Percentiles rank a stretch among this genome's conserved stretches.
These are phyloP conservation scores for Scutellaria baicalensis DNA, from an alignment of 257 asterid genomes.

Conservation along the genomic window DNA sequence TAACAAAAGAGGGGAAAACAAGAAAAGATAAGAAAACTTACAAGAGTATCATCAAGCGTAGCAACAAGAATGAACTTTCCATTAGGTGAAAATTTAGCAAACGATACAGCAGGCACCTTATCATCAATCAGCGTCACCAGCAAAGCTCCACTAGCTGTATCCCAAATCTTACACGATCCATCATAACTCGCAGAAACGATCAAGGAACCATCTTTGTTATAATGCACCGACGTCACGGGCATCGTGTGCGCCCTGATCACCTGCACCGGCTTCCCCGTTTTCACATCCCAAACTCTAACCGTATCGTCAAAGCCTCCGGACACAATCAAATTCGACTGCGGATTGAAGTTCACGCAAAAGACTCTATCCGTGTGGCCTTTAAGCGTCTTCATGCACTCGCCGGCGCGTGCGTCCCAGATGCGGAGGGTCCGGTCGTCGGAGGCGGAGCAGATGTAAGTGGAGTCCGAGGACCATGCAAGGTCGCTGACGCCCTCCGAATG, in stretches of 20 bases:
- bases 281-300: conserved; percentile 84
- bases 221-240: conserved; percentile 85
- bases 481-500: conserved; percentile 85
- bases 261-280: conserved; percentile 58
- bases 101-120: conserved; percentile 60
- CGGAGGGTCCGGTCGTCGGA: conserved; percentile 94
- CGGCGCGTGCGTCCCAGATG: conserved; percentile 77
- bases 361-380: conserved; percentile 69
- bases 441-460: conserved; percentile 88
- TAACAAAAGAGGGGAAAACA: neutral
- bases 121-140: conserved; percentile 74
- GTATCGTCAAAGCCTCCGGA: conserved; percentile 87
- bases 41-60: conserved; percentile 78
- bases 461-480: conserved; percentile 86
- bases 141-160: conserved; percentile 45
- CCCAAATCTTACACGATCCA: conserved; percentile 95
- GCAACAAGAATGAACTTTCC: conserved; percentile 85
- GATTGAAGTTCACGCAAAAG: conserved; percentile 77
- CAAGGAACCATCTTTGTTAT: conserved; percentile 71
- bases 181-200: conserved; percentile 86
- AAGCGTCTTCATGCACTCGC: conserved; percentile 70
- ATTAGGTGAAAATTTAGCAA: conserved; percentile 81
- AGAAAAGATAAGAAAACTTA: conserved; percentile 23
- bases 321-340: conserved; percentile 64
- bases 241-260: conserved; percentile 61